Base-by-base conservation (phyloP, 2,329 filamentous ascomycete genomes). In the Ophiostoma pallidulum region DNA sequence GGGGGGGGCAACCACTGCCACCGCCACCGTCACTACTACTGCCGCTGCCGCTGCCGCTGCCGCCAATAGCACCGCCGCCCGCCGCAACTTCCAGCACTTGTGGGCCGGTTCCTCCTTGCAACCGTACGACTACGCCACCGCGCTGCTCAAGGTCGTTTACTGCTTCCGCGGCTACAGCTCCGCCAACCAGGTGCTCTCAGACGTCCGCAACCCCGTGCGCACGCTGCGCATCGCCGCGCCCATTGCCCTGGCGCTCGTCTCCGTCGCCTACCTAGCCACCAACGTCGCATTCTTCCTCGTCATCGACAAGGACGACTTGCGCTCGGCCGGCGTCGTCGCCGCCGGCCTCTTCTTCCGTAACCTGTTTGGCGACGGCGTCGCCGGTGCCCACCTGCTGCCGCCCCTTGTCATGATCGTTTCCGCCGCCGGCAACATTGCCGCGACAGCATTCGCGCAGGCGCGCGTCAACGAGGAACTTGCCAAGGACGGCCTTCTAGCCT, bases 271-370 rank as follows among this genome's bases (percentile, higher is more conserved):
- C 57, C 71, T 79, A 60, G 64, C 78, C 36, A 68, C 72, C 59
- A 79, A 78, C 57, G 66, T 78, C 29, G 73, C 76, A 18, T 79
- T 78, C 59, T 78, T 80, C 54, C 70, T 74, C 4, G 76, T 74
- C 8, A 74, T 79, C 1, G 72, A 75, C 16, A 72, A 72, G 51
- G 68, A 74, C 6, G 72, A 78, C 48, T 75, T 81, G 52, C 62
- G 70, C 14, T 61, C 64, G 3, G 73, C 73, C 0, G 76, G 74
- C 16, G 69, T 71, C 19, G 70, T 77, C 2, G 70, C 78, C 3
- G 77, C 76, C 0, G 75, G 73, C 0, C 66, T 69, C 4, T 78
- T 80, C 60, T 79, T 81, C 62, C 67, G 70, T 50, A 77, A 78
- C 52, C 62, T 75, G 31, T 73, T 75, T 51, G 72, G 72, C 8